Evolutionary conservation across 2,329 filamentous ascomycete genomes (phyloP), one percentile per base, ranked within the genome.

Genomic region (Aspergillus neotritici): DNA sequence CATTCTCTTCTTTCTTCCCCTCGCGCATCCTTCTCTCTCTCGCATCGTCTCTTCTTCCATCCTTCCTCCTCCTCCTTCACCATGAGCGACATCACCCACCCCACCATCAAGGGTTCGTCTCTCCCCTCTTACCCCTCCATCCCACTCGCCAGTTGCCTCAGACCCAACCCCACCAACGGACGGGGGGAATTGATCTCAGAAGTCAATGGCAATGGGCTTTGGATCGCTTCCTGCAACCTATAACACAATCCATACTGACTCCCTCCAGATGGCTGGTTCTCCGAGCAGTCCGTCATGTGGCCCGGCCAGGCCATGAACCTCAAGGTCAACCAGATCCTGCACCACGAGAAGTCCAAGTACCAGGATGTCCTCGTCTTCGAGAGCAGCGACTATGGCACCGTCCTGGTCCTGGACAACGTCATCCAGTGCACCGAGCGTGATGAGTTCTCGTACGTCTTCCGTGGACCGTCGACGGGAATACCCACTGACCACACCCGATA

Each of bases 281-380:
- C 89, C 71, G 93, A 98, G 77, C 90, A 95, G 74, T 94, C 87
- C 60, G 77, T 93, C 66, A 97, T 98, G 91, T 98, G 93, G 93
- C 91, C 93, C 51, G 88, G 93, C 69, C 93, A 97, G 77, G 93
- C 93, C 68, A 97, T 97, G 91, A 96, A 87, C 58, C 84, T 95
- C 67, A 89, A 87, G 73, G 93, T 98, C 72, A 91, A 98, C 71
- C 87, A 96, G 78, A 84, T 98, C 64, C 79, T 98, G 52, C 90
- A 96, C 80, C 91, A 97, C 78, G 93, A 98, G 78, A 97, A 96
- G 82, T 93, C 86, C 78, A 78, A 94, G 78, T 98, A 96, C 78
- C 93, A 98, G 75, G 93, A 98, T 66, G 91, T 98, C 54, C 83
- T 98, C 62, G 88, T 97, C 77, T 98, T 98, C 77, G 86, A 98